A percentile compares a stretch with the other conserved stretches of the same genome.
These are phyloP conservation scores for Hypomyces rosellus DNA, from an alignment of 2,329 filamentous ascomycete genomes.

Conservation along the genomic window DNA sequence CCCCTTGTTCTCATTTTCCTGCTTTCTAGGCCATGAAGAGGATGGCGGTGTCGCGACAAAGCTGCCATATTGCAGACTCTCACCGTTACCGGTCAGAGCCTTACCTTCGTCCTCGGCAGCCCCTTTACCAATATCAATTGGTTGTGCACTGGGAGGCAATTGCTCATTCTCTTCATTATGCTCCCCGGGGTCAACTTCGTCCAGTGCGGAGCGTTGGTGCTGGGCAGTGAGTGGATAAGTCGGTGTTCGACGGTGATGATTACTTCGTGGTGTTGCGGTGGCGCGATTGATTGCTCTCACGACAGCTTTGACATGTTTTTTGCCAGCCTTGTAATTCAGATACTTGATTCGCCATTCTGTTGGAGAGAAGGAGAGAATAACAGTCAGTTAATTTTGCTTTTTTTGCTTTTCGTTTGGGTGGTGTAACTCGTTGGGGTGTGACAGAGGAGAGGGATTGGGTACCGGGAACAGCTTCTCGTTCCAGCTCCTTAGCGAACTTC, in stretches of 20 bases:
- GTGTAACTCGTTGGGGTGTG: neutral
- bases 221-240: constrained; percentile 18
- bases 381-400: neutral
- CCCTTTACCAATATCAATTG: neutral
- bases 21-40: constrained; percentile 18
- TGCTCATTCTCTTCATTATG: neutral
- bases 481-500: constrained; percentile 72
- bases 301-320: constrained; percentile 87
- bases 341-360: constrained; percentile 89
- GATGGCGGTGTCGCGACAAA: constrained; percentile 38
- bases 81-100: constrained; percentile 32
- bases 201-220: neutral
- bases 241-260: constrained; percentile 27
- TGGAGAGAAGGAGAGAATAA: neutral
- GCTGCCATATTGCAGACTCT: constrained; percentile 46
- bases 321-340: constrained; percentile 89
- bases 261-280: constrained; percentile 43
- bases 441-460: constrained; percentile 7
- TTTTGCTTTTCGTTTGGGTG: too few species aligned
- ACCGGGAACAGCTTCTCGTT: constrained; percentile 81
- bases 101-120: constrained; percentile 30
- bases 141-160: neutral
- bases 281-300: constrained; percentile 62
- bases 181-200: neutral
- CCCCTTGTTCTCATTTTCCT: constrained; percentile 12